Conservation (phyloP, 768 basidiomycete genomes). For the Scleroderma citrinum region DNA sequence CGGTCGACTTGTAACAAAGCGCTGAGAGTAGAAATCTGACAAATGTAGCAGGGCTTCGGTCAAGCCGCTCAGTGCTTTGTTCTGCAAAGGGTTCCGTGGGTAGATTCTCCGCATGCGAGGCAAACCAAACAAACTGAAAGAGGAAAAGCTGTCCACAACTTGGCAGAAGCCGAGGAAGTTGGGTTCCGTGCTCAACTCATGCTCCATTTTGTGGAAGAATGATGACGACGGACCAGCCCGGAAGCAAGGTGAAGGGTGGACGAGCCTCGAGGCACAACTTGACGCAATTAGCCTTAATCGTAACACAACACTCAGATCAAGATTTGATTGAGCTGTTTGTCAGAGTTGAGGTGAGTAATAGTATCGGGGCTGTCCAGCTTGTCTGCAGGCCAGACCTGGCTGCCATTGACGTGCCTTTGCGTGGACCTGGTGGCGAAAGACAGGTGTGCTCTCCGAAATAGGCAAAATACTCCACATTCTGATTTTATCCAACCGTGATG, state of each 20-base stretch:
- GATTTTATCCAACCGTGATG: conserved; percentile 37
- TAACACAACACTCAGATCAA: neutral
- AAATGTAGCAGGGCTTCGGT: too few relatives aligned
- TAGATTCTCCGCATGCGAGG: neutral
- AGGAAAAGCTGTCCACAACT: neutral
- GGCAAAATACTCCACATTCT: conserved; percentile 1
- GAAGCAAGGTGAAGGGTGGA: neutral
- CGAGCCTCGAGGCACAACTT: neutral
- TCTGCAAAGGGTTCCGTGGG: neutral
- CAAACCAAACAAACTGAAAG: neutral
- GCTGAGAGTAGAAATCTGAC: too few relatives aligned
- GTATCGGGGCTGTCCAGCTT: neutral
- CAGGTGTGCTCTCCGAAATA: neutral
- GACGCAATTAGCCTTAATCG: conserved; percentile 2
- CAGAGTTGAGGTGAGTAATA: conserved; percentile 30
- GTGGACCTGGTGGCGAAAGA: neutral
- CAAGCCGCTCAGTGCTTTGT: neutral
- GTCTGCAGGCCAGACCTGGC: neutral
- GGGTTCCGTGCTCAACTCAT: neutral
- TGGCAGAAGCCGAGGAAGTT: neutral
- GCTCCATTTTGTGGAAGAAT: neutral
- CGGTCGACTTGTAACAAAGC: too few relatives aligned
- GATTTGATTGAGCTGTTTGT: conserved; percentile 12
- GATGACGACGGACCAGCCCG: neutral
- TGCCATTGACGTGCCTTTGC: neutral